Percentiles rank a stretch among this genome's conserved stretches.
These are phyloP conservation scores for Suhomyces wounanorum DNA, from an alignment of 1,139 yeast genomes.

Conservation along the genomic window DNA sequence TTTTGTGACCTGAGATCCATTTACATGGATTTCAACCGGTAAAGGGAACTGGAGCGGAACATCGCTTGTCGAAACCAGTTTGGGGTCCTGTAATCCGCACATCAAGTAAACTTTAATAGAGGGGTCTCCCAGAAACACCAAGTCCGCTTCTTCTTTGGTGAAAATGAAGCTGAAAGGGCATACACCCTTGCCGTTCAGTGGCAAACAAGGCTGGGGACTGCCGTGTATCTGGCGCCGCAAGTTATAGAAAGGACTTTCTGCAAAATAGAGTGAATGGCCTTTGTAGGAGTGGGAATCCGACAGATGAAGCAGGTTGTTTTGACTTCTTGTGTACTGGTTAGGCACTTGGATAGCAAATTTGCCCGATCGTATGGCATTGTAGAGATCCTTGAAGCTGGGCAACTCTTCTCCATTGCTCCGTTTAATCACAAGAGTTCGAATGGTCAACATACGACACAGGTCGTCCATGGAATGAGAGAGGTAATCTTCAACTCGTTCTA, in stretches of 20 bases:
- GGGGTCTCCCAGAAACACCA: conserved; percentile 26
- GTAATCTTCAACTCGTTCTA: conserved; percentile 45
- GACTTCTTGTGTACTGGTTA: conserved; percentile 7
- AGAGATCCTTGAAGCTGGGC: conserved; percentile 39
- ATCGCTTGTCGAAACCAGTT: conserved; percentile 31
- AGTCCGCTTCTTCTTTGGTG: conserved; percentile 35
- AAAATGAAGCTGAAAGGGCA: conserved; percentile 42
- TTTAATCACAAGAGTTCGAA: conserved; percentile 44
- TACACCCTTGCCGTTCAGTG: conserved; percentile 41
- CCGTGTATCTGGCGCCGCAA: conserved; percentile 47
- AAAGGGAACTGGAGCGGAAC: conserved; percentile 56
- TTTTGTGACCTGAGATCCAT: conserved; percentile 47
- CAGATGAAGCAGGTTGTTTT: conserved; percentile 11
- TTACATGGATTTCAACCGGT: conserved; percentile 58
- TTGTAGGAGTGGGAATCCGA: conserved; percentile 23
- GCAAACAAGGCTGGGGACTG: conserved; percentile 43
- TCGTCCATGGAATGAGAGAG: conserved; percentile 41
- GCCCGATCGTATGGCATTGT: conserved; percentile 23
- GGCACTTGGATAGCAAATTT: conserved; percentile 12
- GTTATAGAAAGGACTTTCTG: conserved; percentile 54
- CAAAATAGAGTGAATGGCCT: conserved; percentile 47
- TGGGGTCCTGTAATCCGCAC: conserved; percentile 42
- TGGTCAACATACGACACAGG: conserved; percentile 42
- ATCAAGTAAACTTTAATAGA: conserved; percentile 43
- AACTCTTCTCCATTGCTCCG: conserved; percentile 33